A percentile compares a stretch with the other conserved stretches of the same genome.
Conservation (phyloP, 805 yeast genomes). For the Wickerhamomyces mucosus region DNA sequence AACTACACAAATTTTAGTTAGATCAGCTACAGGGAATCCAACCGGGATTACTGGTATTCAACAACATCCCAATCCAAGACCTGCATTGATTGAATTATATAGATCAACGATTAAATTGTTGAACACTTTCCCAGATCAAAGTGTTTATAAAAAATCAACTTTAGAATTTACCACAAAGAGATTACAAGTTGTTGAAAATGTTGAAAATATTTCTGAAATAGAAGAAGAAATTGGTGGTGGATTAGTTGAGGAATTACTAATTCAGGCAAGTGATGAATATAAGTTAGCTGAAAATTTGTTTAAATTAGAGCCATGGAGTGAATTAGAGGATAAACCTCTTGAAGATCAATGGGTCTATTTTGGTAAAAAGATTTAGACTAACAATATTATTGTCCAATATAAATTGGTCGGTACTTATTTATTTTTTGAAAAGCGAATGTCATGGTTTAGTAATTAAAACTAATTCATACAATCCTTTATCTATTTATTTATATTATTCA, state of each 20-base stretch:
- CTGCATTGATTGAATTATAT: slow-evolving; percentile 63
- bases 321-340: slow-evolving; percentile 67
- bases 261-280: slow-evolving; percentile 79
- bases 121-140: slow-evolving; percentile 50
- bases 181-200: slow-evolving; percentile 51
- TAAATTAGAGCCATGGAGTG: slow-evolving; percentile 70
- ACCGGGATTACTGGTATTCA: slow-evolving; percentile 74
- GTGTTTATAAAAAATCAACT: slow-evolving; percentile 70
- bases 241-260: slow-evolving; percentile 69
- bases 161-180: slow-evolving; percentile 65
- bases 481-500: slow-evolving; percentile 1
- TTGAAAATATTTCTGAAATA: slow-evolving; percentile 53
- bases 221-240: slow-evolving; percentile 76
- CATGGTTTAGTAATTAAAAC: too few relatives aligned
- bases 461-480: not conserved
- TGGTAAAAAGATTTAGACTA: slow-evolving; percentile 47
- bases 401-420: slow-evolving; percentile 2
- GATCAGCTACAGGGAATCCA: slow-evolving; percentile 55
- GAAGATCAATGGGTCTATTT: slow-evolving; percentile 81
- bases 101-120: slow-evolving; percentile 55
- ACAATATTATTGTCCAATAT: too few relatives aligned
- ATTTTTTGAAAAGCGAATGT: slow-evolving; percentile 2
- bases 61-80: slow-evolving; percentile 80
- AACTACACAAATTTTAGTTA: slow-evolving; percentile 41
- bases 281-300: slow-evolving; percentile 58